Conservation (phyloP, 352 stramenopile genomes). For the Pythium phragmitis region DNA sequence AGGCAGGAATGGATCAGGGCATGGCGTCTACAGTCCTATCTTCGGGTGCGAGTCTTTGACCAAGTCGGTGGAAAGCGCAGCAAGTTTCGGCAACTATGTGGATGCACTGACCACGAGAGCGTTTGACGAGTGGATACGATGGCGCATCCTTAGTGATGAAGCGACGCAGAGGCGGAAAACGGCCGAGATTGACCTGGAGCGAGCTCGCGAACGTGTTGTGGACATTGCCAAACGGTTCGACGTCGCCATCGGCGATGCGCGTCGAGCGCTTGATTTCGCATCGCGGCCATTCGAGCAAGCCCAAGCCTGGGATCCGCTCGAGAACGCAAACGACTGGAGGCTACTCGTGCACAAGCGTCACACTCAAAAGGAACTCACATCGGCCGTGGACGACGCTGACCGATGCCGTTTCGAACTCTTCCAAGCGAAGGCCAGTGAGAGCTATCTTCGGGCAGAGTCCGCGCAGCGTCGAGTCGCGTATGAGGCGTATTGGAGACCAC, state of each 20-base stretch:
- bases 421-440: constrained; percentile 59
- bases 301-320: constrained; percentile 74
- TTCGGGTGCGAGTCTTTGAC: neutral
- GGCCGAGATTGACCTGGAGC: constrained; percentile 22
- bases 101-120: constrained; percentile 5
- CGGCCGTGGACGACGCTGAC: constrained; percentile 38
- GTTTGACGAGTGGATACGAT: constrained; percentile 7
- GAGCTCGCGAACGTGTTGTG: constrained; percentile 9
- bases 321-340: constrained; percentile 81
- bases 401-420: constrained; percentile 54
- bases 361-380: constrained; percentile 39
- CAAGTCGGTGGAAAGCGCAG: constrained; percentile 2
- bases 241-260: constrained; percentile 34
- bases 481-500: constrained; percentile 30
- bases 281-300: constrained; percentile 54
- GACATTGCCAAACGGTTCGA: constrained; percentile 28
- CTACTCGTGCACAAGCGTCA: constrained; percentile 64
- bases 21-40: constrained; percentile 2
- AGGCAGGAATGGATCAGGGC: neutral
- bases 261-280: constrained; percentile 50
- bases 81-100: constrained; percentile 20
- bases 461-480: constrained; percentile 34
- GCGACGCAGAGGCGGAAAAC: constrained; percentile 25
- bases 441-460: constrained; percentile 38
- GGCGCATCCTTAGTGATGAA: constrained; percentile 27